Percentiles rank a stretch among this genome's conserved stretches.
These are phyloP conservation scores for Passalora sequoiae DNA, from an alignment of 2,329 filamentous ascomycete genomes.

Conservation along the genomic window DNA sequence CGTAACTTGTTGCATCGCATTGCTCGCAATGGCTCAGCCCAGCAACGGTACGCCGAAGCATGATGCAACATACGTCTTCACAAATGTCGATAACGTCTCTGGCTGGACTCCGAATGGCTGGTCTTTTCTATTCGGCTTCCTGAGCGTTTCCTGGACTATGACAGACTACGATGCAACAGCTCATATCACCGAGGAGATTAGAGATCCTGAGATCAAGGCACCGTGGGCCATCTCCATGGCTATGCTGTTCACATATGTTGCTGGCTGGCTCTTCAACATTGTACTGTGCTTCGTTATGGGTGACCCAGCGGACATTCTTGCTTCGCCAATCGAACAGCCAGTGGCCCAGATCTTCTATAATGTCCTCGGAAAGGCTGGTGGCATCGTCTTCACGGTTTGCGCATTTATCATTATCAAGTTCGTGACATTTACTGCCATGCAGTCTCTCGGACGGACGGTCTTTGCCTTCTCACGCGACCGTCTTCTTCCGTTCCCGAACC, in stretches of 20 bases:
- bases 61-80: conserved; percentile 51
- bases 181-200: conserved; percentile 50
- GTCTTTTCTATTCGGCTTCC: conserved; percentile 57
- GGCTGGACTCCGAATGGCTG: conserved; percentile 54
- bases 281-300: conserved; percentile 56
- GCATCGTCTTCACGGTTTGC: conserved; percentile 53
- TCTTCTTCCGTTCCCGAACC: conserved; percentile 43
- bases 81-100: conserved; percentile 47
- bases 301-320: conserved; percentile 44
- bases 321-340: conserved; percentile 47
- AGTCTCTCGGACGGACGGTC: conserved; percentile 50
- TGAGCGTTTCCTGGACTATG: conserved; percentile 58
- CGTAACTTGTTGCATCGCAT: conserved; percentile 48
- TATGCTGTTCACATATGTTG: conserved; percentile 53
- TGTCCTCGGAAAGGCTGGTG: conserved; percentile 49
- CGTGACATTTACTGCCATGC: conserved; percentile 54
- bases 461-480: conserved; percentile 54
- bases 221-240: conserved; percentile 54
- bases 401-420: conserved; percentile 56
- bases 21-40: conserved; percentile 44
- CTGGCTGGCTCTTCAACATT: conserved; percentile 55
- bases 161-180: conserved; percentile 50
- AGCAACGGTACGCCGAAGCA: conserved; percentile 44
- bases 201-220: conserved; percentile 47
- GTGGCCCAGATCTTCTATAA: conserved; percentile 56